phyloP scores from a whole-genome alignment of 1,284 basidiomycete species.

The Leccinum subrobustum region DNA sequence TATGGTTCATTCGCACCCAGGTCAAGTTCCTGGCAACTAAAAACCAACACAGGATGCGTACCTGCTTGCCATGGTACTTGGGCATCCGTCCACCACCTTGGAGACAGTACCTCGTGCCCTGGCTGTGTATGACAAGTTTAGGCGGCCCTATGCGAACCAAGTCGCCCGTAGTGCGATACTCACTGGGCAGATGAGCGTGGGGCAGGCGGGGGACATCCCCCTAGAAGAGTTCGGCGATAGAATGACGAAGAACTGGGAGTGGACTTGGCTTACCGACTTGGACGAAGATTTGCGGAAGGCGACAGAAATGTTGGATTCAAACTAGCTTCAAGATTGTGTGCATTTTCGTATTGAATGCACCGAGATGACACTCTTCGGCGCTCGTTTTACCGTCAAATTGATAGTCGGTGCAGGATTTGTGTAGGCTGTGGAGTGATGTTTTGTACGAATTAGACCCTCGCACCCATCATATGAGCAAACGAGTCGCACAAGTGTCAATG shows the following conservation, averaged over 20 bases:
- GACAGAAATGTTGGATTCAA: conserved; percentile 13
- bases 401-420: not conserved
- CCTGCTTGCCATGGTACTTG: conserved; percentile 44
- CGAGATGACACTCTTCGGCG: not conserved
- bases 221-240: conserved; percentile 10
- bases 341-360: not conserved
- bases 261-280: conserved; percentile 30
- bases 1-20: conserved; percentile 17
- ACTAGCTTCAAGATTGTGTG: not conserved
- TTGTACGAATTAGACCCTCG: too few relatives aligned
- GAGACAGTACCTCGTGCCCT: conserved; percentile 38
- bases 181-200: conserved; percentile 18
- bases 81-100: conserved; percentile 37
- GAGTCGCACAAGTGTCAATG: too few relatives aligned
- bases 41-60: conserved; percentile 35
- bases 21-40: not conserved
- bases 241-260: conserved; percentile 28
- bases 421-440: too few relatives aligned
- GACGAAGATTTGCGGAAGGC: conserved; percentile 27
- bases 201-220: conserved; percentile 19
- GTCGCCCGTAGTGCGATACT: conserved; percentile 20
- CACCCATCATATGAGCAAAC: too few relatives aligned
- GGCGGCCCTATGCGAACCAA: conserved; percentile 40
- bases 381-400: not conserved
- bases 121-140: conserved; percentile 41